Conservation (phyloP, 2,329 filamentous ascomycete genomes). For the Sporothrix luriei region DNA sequence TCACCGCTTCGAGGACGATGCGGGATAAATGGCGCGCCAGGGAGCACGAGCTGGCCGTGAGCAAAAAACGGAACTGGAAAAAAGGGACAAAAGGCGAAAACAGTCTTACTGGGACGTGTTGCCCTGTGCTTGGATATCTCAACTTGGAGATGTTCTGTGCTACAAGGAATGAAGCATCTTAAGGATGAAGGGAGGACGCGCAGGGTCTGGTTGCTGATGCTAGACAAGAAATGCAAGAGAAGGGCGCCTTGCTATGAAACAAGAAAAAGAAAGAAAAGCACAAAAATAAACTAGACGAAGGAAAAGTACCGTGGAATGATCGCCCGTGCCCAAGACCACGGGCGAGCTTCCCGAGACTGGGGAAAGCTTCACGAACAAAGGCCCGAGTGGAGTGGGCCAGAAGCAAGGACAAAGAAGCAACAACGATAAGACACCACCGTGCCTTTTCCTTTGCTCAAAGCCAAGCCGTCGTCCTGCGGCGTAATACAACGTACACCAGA, state of each 20-base stretch:
- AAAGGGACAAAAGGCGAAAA: no score
- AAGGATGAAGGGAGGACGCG: not conserved
- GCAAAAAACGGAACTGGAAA: not conserved
- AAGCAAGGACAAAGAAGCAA: not conserved
- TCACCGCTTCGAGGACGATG: conserved; percentile 22
- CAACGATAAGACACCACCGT: not conserved
- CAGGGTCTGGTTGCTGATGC: not conserved
- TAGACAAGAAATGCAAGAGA: not conserved
- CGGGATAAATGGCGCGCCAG: conserved; percentile 13
- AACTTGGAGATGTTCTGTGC: conserved; percentile 10
- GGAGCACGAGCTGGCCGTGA: conserved; percentile 10
- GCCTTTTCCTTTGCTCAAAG: not conserved
- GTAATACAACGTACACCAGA: not conserved
- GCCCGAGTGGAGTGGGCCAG: not conserved
- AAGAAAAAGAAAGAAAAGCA: not conserved
- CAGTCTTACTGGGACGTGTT: no score
- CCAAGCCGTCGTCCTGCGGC: not conserved
- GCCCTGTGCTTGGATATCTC: not conserved
- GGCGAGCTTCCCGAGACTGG: not conserved
- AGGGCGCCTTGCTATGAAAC: not conserved
- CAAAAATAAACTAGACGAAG: not conserved
- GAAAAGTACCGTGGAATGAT: not conserved
- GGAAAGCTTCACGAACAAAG: not conserved
- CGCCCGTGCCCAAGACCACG: not conserved
- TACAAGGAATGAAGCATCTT: not conserved